A percentile compares a stretch with the other conserved stretches of the same genome.
These are phyloP conservation scores for Neurospora sublineolata DNA, from an alignment of 495 filamentous ascomycete genomes.

Conservation along the genomic window DNA sequence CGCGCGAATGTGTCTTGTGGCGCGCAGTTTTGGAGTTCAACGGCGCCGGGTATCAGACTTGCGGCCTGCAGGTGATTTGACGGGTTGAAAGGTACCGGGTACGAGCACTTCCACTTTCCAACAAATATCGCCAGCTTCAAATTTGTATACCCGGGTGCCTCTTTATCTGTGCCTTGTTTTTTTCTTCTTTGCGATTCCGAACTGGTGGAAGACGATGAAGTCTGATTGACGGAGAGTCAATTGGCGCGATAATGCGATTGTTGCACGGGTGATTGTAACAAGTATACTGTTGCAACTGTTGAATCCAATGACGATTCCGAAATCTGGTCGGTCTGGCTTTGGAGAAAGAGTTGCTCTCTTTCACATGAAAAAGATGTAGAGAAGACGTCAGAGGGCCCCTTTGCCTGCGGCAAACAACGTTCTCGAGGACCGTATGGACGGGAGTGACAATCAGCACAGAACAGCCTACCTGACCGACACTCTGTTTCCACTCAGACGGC, in stretches of 20 bases:
- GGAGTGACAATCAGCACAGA: not conserved
- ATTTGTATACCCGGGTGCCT: not conserved
- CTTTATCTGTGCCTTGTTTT: not conserved
- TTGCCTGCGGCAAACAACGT: not conserved
- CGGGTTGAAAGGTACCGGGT: not conserved
- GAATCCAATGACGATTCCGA: not conserved
- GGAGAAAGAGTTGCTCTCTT: not conserved
- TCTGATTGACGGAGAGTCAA: not conserved
- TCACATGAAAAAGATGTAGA: not conserved
- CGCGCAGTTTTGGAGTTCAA: not conserved
- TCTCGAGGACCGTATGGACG: not conserved
- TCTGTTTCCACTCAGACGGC: not conserved
- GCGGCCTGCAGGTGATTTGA: not conserved
- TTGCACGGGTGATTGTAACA: not conserved
- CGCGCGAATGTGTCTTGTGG: not conserved
- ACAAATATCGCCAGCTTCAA: not conserved
- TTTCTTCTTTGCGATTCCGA: not conserved
- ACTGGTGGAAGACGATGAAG: not conserved
- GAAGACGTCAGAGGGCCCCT: constrained; percentile 3
- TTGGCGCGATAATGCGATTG: not conserved
- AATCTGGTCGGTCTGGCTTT: not conserved
- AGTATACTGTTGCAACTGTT: not conserved
- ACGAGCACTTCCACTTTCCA: not conserved
- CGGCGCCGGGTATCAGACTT: not conserved
- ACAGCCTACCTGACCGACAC: not conserved